Evolutionary conservation across 305 asterid genomes (phyloP), one percentile per base, ranked within the genome.

Genomic region (Fraxinus sp.): DNA sequence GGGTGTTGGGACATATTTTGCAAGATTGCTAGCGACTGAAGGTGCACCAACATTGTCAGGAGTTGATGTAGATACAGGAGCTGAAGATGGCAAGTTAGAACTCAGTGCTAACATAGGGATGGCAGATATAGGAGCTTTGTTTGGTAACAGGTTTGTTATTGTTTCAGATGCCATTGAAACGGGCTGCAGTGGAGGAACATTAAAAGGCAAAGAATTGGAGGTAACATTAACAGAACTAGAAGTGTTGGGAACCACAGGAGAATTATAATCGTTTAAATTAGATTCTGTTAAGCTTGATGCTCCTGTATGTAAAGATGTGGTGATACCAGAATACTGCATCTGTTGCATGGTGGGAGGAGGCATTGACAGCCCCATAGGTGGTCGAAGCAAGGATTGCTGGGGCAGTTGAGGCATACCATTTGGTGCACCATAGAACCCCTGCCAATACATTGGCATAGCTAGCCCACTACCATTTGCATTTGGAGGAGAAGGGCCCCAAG

Each of bases 381-480:
- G 97, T 68, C 96, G 91, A 72, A 91, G 97, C 86, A 96, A 81
- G 82, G 98, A 80, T 74, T 92, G 99, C 77, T 94, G 98, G 80
- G 94, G 94, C 75, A 96, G 81, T 76, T 93, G 99, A n/a, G 97
- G 96, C 10, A 92, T 83, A 35, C 91, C 97, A 84, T 85, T 92
- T 49, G 98, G 99, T 14, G 97, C 16, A 16, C 97, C 98, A 86
- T 97, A 97, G 84, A 80, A 95, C 52, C 98, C 98, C 82, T 88
- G 98, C 98, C 98, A 97, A 85, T 97, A 95, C 98, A 93, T 92
- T 30, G 98, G 99, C 96, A 96, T 89, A 10, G 92, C 88, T 80
- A 91, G 86, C 79, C 94, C 95, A 87, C 91, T 86, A 52, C 92
- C 93, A 83, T 88, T 90, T 80, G 92, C 91, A 90, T 90, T 96